These are phyloP conservation scores for Salvia miltiorrhiza DNA, from an alignment of 257 asterid species.

Conservation along the genomic window DNA sequence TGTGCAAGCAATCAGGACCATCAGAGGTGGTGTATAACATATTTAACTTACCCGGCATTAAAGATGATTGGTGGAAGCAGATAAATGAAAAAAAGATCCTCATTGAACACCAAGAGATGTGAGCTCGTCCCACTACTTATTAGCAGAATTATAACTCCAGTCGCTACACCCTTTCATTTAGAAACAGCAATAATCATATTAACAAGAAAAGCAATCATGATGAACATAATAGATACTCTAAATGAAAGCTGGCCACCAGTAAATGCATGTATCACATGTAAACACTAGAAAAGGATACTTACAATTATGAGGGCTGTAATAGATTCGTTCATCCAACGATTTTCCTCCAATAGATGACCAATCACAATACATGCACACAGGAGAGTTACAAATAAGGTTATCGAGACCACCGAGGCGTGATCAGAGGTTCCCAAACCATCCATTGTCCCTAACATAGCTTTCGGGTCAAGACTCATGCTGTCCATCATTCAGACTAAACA, in stretches of 20 bases:
- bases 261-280: background rate
- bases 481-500: constrained; percentile 20
- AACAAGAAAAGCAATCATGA: background rate
- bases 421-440: constrained; percentile 49
- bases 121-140: constrained; percentile 82
- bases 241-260: constrained; percentile 9
- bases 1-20: constrained; percentile 2
- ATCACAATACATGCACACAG: constrained; percentile 83
- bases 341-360: constrained; percentile 95
- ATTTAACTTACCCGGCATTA: constrained; percentile 80
- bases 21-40: background rate
- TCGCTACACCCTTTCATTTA: constrained; percentile 65
- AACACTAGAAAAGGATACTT: constrained; percentile 14
- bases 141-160: constrained; percentile 82
- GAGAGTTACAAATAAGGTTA: constrained; percentile 75
- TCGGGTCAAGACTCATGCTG: constrained; percentile 46
- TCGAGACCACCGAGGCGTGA: constrained; percentile 72
- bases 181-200: constrained; percentile 13
- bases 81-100: constrained; percentile 94
- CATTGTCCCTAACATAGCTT: constrained; percentile 33
- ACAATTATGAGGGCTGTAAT: constrained; percentile 82
- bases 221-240: constrained; percentile 6
- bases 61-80: constrained; percentile 98
- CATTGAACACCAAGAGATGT: constrained; percentile 85
- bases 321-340: constrained; percentile 97